Evolutionary conservation across 2,329 filamentous ascomycete genomes (phyloP), one percentile per base, ranked within the genome.

Genomic region (Beauveria pseudobassiana): DNA sequence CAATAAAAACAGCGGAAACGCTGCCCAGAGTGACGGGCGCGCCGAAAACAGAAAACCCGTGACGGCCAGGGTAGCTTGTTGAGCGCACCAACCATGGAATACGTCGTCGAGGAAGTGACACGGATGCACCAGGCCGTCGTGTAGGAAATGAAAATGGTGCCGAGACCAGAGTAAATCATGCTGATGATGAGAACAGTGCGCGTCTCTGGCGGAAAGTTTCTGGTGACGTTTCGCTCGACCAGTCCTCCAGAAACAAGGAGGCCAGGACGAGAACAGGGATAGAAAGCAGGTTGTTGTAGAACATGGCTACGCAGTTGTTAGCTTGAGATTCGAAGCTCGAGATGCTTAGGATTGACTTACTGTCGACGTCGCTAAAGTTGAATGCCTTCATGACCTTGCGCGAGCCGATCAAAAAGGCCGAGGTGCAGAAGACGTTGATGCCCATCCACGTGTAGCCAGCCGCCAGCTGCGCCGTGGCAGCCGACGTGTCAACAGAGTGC

Each of bases 301-400:
- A 98, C 95, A 98, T 99, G 72, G 93, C 93, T 98, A 66, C 53
- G 10, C 12, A n/a, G 45, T 24, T 30, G 71, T 77, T 69, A 80
- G 74, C 52, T 65, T 22, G 30, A 59, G 64, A 59, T 30, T 48
- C 12, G 62, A 52, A 30, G 49, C 16, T 28, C 52, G 24, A 51
- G 5, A 43, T 3, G 5, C 10, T 24, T 14, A 50, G 49, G 87
- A 10, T 5, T 6, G 38, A 7, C 93, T 78, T 83, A 97, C 93
- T 96, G 76, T 99, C 95, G 81, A 96, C 98, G 75, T 98, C 95
- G 83, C 96, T 97, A 80, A 99, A 98, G 82, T 96, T 97, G 81
- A 96, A 97, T 78, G 96, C 86, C 87, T 98, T 98, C 75, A 99
- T 98, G 67, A 96, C 89, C 83, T 98, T 98, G 74, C 95, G 88